phyloP scores from a whole-genome alignment of 2,329 filamentous ascomycete species.

The Hypoxylon sp. region DNA sequence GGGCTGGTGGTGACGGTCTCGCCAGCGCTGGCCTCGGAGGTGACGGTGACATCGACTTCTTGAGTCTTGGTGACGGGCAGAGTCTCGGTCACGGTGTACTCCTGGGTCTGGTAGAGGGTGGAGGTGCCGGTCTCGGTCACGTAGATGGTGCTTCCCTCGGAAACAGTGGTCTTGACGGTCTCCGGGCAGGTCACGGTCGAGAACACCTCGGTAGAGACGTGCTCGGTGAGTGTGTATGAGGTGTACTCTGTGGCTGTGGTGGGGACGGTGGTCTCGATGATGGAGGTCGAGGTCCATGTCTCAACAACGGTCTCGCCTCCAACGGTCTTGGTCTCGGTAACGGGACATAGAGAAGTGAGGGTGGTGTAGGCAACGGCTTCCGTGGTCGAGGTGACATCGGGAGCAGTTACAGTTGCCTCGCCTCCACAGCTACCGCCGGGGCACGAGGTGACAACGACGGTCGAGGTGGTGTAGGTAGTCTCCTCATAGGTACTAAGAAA shows the following conservation, averaged over 20 bases:
- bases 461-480: slow-evolving; percentile 55
- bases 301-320: slow-evolving; percentile 52
- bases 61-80: slow-evolving; percentile 53
- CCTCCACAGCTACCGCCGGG: slow-evolving; percentile 48
- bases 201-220: slow-evolving; percentile 45
- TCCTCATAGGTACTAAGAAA: slow-evolving; percentile 51
- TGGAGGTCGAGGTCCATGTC: slow-evolving; percentile 52
- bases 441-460: slow-evolving; percentile 53
- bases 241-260: slow-evolving; percentile 47
- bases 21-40: slow-evolving; percentile 47
- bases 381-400: slow-evolving; percentile 50
- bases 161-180: slow-evolving; percentile 54
- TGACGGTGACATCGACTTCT: slow-evolving; percentile 52
- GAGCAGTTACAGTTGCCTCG: slow-evolving; percentile 45
- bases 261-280: slow-evolving; percentile 45
- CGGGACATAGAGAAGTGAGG: slow-evolving; percentile 54
- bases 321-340: slow-evolving; percentile 56
- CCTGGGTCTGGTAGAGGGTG: slow-evolving; percentile 50
- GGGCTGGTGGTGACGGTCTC: slow-evolving; percentile 49
- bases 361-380: slow-evolving; percentile 53
- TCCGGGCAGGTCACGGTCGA: slow-evolving; percentile 52
- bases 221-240: slow-evolving; percentile 45
- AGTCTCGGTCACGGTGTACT: slow-evolving; percentile 50
- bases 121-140: slow-evolving; percentile 55
- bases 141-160: slow-evolving; percentile 51